These are phyloP conservation scores for Neurospora sp. DNA, from an alignment of 495 filamentous ascomycete genomes.

Conservation along the genomic window DNA sequence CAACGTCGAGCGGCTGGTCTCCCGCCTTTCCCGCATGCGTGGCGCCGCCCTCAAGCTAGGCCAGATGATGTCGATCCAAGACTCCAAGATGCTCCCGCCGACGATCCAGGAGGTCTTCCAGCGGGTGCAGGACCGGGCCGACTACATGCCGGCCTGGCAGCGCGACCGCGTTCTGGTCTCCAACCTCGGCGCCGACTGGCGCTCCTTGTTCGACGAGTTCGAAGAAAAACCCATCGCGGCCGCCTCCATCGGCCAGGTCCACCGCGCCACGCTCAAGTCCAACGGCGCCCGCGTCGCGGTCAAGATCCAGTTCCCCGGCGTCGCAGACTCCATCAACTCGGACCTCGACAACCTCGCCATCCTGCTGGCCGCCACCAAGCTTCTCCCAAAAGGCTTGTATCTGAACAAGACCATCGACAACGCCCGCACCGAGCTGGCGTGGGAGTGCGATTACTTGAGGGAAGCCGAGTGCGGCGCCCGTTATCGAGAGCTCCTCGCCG, in stretches of 20 bases:
- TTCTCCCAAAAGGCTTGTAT: constrained; percentile 85
- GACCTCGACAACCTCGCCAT: constrained; percentile 88
- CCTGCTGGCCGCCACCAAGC: constrained; percentile 76
- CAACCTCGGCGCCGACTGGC: constrained; percentile 80
- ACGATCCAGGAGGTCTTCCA: constrained; percentile 80
- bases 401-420: constrained; percentile 97
- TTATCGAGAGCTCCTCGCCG: constrained; percentile 59
- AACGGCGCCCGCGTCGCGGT: constrained; percentile 73
- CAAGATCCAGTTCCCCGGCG: constrained; percentile 97
- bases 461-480: constrained; percentile 70
- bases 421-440: constrained; percentile 81
- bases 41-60: constrained; percentile 97
- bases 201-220: constrained; percentile 71
- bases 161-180: constrained; percentile 68
- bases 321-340: constrained; percentile 87
- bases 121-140: constrained; percentile 90
- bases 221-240: constrained; percentile 89
- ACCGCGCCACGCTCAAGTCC: constrained; percentile 70
- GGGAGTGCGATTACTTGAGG: constrained; percentile 93
- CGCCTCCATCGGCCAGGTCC: constrained; percentile 96
- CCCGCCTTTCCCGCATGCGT: constrained; percentile 89
- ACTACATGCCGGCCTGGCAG: constrained; percentile 95
- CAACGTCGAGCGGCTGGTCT: constrained; percentile 86
- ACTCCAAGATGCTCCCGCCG: constrained; percentile 87
- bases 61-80: constrained; percentile 97